phyloP scores from a whole-genome alignment of 2,329 filamentous ascomycete genomes.

The Colletotrichum coccodes region DNA sequence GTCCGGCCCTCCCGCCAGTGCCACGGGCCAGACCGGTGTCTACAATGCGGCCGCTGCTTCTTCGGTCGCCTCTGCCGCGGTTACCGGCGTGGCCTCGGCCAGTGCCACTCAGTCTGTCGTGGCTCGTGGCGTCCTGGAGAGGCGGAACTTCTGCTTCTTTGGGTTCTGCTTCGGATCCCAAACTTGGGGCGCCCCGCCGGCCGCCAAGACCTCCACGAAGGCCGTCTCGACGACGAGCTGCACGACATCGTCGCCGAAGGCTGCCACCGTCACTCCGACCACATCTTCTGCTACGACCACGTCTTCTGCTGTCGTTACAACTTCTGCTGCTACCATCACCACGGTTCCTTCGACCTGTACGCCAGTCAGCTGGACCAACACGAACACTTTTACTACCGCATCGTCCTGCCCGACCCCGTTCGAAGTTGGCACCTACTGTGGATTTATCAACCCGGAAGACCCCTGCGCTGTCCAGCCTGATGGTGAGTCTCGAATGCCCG shows the following conservation, averaged over 20 bases:
- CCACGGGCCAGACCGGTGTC: constrained; percentile 9
- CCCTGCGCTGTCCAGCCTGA: constrained; percentile 22
- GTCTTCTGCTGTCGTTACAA: background rate
- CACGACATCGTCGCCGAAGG: background rate
- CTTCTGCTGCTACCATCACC: background rate
- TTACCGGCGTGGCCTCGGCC: constrained; percentile 17
- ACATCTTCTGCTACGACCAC: background rate
- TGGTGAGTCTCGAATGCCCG: background rate
- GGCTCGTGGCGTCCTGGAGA: background rate
- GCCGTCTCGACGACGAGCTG: background rate
- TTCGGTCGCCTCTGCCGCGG: background rate
- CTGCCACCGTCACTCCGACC: background rate
- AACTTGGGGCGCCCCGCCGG: background rate
- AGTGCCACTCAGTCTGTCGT: constrained; percentile 9
- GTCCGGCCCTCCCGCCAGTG: constrained; percentile 8
- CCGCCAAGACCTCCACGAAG: background rate
- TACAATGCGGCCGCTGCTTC: constrained; percentile 11
- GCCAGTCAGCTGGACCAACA: constrained; percentile 25
- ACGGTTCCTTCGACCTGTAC: constrained; percentile 16
- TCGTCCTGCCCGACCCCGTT: constrained; percentile 3
- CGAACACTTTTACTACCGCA: constrained; percentile 14
- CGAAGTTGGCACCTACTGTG: constrained; percentile 26
- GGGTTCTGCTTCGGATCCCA: background rate
- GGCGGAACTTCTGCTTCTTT: constrained; percentile 11
- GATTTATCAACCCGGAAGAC: constrained; percentile 28